These are phyloP conservation scores for Diutina scorzettiae DNA, from an alignment of 1,139 yeast species.

Conservation along the genomic window DNA sequence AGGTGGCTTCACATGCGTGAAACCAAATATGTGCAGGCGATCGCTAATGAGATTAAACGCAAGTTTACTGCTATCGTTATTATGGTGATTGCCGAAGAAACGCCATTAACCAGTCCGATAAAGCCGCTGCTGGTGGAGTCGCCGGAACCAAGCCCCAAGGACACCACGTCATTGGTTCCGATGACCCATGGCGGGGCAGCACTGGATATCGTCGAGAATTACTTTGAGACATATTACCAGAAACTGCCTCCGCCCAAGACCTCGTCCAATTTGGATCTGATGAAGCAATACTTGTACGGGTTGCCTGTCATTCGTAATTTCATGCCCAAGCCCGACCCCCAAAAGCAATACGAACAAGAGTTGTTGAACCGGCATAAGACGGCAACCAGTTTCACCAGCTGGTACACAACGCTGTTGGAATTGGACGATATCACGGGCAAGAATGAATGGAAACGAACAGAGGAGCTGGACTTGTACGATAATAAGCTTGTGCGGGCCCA, in stretches of 20 bases:
- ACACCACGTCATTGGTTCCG: too few relatives aligned
- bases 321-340: not conserved
- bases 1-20: too few relatives aligned
- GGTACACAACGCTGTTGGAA: slow-evolving; percentile 53
- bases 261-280: not conserved
- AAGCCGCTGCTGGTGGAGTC: too few relatives aligned
- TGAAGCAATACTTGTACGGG: not conserved
- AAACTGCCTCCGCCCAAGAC: not conserved
- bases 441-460: slow-evolving; percentile 58
- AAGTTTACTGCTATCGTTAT: too few relatives aligned
- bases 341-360: slow-evolving; percentile 4
- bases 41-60: too few relatives aligned
- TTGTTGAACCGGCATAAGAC: slow-evolving; percentile 40
- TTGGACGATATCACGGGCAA: slow-evolving; percentile 56
- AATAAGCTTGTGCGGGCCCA: slow-evolving; percentile 44
- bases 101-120: too few relatives aligned
- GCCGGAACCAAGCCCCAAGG: too few relatives aligned
- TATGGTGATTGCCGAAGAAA: too few relatives aligned
- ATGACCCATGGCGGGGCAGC: not conserved
- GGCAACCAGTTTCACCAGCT: slow-evolving; percentile 55
- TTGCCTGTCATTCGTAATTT: not conserved
- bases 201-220: not conserved
- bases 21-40: too few relatives aligned
- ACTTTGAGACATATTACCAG: not conserved
- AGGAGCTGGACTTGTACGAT: slow-evolving; percentile 60